Base-by-base conservation (phyloP, 2,329 filamentous ascomycete species). In the Fusarium sp. region DNA sequence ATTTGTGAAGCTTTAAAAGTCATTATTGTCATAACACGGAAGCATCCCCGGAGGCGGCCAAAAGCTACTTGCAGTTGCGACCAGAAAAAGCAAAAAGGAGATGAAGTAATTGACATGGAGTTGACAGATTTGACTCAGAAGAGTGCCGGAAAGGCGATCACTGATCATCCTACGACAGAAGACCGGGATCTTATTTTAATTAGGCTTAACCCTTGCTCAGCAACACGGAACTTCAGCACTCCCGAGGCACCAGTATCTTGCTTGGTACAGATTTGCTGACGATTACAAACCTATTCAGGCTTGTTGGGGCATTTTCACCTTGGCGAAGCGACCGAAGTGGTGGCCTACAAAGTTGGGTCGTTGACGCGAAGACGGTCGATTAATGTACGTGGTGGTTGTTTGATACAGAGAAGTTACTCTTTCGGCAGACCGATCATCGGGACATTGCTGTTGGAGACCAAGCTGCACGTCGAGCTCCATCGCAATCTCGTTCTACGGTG, bases 111-210 rank as follows among this genome's bases (percentile, higher is more conserved):
- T 65, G 66, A 59, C 67, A 71, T 68, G 68, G 57, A 60, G 63
- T 69, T 75, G 73, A 75, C 73, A 75, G 73, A 66, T 75, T 75
- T 73, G 70, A 75, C 68, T 74, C 73, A 71, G 58, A 71, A 69
- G 53, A 73, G 55, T 71, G 63, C 68, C 63, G 58, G 61, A 51
- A 69, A 72, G 59, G 51, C 62, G 69, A 75, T 74, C 69, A 74
- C 57, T 59, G 71, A 74, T 72, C 72, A 68, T 61, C 69, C 47
- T 63, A 58, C 46, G 20, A 41, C 51, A 68, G 62, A 42, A 61
- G 54, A 66, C 69, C 30, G 43, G 63, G 59, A 49, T 68, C 50
- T 21, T 43, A 60, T 48, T 62, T 54, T 46, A 56, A 58, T 60
- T 63, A 63, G 62, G 49, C 54, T 45, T 70, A 55, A 74, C 66